These are phyloP conservation scores for Plantago major DNA, from an alignment of 257 asterid genomes.

Conservation along the genomic window DNA sequence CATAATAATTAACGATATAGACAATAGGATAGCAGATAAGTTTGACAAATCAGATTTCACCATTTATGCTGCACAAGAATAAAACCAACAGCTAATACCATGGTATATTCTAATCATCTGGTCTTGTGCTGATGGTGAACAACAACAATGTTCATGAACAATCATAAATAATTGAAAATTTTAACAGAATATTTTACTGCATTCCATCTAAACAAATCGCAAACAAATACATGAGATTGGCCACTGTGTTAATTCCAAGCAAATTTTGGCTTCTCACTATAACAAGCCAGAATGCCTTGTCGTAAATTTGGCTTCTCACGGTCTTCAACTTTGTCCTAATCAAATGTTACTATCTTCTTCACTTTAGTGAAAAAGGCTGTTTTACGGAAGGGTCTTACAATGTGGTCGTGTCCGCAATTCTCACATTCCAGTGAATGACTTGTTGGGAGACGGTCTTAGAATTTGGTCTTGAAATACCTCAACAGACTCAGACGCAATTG, in stretches of 20 bases:
- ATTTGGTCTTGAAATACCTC: not conserved
- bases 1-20: too few species aligned
- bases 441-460: not conserved
- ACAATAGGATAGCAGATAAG: too few species aligned
- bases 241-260: slow-evolving; percentile 17
- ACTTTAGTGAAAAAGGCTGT: too few species aligned
- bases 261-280: not conserved
- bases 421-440: not conserved
- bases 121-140: slow-evolving; percentile 22
- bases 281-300: not conserved
- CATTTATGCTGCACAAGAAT: too few species aligned
- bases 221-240: not conserved
- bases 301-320: not conserved
- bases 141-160: slow-evolving; percentile 15
- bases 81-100: too few species aligned
- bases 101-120: too few species aligned
- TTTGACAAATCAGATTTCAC: too few species aligned
- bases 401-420: not conserved
- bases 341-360: not conserved
- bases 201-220: slow-evolving; percentile 11
- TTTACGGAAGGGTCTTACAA: too few species aligned
- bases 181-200: slow-evolving; percentile 8
- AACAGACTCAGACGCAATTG: not conserved
- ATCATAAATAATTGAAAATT: slow-evolving; percentile 3
- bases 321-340: too few species aligned